These are phyloP conservation scores for Thermothielavioides terrestris DNA, from an alignment of 495 filamentous ascomycete species.

Conservation along the genomic window DNA sequence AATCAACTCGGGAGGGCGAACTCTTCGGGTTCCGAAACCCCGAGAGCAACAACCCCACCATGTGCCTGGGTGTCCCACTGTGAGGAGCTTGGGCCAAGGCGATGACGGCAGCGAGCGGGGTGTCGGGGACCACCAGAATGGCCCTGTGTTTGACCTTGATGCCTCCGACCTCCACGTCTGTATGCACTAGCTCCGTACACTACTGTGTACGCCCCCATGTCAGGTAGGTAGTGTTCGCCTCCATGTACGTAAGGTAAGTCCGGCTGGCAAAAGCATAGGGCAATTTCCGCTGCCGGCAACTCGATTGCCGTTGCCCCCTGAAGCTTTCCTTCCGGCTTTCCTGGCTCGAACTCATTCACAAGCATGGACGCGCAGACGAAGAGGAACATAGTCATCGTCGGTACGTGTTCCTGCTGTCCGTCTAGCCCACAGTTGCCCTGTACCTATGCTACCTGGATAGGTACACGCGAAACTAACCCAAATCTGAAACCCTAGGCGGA, in stretches of 20 bases:
- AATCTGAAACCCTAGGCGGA: slow-evolving; percentile 50
- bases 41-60: not conserved
- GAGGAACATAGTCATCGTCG: slow-evolving; percentile 62
- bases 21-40: not conserved
- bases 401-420: slow-evolving; percentile 32
- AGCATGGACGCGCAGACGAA: slow-evolving; percentile 23
- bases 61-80: not conserved
- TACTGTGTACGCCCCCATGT: no score
- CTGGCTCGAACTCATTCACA: not conserved
- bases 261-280: no score
- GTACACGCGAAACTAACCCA: not conserved
- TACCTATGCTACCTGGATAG: not conserved
- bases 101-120: not conserved
- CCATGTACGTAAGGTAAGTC: no score
- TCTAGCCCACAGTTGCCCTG: not conserved
- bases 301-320: not conserved
- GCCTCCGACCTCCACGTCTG: no score
- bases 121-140: no score
- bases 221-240: no score
- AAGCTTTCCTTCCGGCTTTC: not conserved
- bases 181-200: no score
- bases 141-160: no score
- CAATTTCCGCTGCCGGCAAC: no score
- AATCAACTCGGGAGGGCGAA: not conserved
- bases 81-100: not conserved